Base-by-base conservation (phyloP, 495 filamentous ascomycete genomes). In the Xylaria curta region DNA sequence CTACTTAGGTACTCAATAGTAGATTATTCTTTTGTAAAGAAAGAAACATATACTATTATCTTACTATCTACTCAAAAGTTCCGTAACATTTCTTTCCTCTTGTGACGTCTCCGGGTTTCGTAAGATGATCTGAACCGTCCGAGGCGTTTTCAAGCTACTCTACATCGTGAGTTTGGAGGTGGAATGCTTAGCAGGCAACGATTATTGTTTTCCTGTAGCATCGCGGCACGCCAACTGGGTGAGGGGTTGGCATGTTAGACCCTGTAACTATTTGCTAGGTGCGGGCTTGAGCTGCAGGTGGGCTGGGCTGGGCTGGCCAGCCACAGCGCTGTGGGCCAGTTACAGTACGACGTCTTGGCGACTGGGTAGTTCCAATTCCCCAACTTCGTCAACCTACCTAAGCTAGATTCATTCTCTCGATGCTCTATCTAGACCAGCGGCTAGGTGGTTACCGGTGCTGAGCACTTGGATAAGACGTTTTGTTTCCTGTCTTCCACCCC, bases 401-500 rank as follows among this genome's bases (percentile, higher is more conserved):
- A 1, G 0, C 1, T 40, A 61, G 60, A 44, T 36, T 63, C 62
- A 47, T 47, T 47, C 62, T 65, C 40, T 46, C 26, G 42, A 65
- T 49, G 62, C 62, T 31, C 58, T 60, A 21, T 46, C 21, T 13
- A 65, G 62, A 28, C 13, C 58, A 38, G 38, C 58, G 17, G 58
- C 4, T 49, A 47, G 62, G 62, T 31, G 31, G 26, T 38, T 40
- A 60, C 33, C 58, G 6, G 62, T 47, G 62, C 40, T 47, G 62
- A 65, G 62, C 62, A 65, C 44, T 33, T 65, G 62, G 62, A 65
- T 63, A 46, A 46, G 31, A 38, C 59, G 10, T 19, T n/a, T 42
- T 42, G 3, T 36, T 24, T 63, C 21, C 36, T n/a, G 21, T 15
- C 38, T 46, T 63, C 12, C 21, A n/a, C 53, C 28, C 28, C 12